These are phyloP conservation scores for Helotiales sp. DNA, from an alignment of 2,329 filamentous ascomycete species.

Conservation along the genomic window DNA sequence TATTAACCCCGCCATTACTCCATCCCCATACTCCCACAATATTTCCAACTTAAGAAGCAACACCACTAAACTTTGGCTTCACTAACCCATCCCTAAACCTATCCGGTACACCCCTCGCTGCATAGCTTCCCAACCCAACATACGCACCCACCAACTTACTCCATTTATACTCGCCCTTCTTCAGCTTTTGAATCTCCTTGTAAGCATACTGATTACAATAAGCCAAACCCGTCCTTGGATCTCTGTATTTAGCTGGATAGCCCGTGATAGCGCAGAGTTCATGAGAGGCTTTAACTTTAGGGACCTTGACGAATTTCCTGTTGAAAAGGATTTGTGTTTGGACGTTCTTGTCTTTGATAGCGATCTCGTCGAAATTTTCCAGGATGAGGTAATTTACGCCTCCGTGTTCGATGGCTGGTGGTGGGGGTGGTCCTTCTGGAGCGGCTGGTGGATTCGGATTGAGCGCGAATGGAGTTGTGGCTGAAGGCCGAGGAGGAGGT, in stretches of 20 bases:
- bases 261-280: conserved; percentile 80
- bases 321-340: conserved; percentile 58
- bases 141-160: conserved; percentile 80
- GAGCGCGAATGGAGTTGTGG: conserved; percentile 25
- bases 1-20: not conserved
- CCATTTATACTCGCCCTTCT: conserved; percentile 76
- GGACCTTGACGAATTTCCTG: conserved; percentile 45
- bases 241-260: conserved; percentile 76
- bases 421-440: conserved; percentile 18
- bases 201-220: conserved; percentile 82
- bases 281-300: conserved; percentile 35
- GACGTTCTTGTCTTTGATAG: conserved; percentile 50
- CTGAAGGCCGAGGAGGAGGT: conserved; percentile 16
- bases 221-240: conserved; percentile 79
- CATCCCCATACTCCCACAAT: not conserved
- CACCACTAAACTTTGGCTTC: not conserved
- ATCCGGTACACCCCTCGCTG: conserved; percentile 76
- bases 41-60: no score
- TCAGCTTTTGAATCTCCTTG: conserved; percentile 74
- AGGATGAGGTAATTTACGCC: conserved; percentile 60
- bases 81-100: conserved; percentile 53
- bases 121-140: conserved; percentile 65
- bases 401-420: conserved; percentile 46
- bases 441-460: conserved; percentile 16
- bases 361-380: conserved; percentile 52